Percentiles rank a stretch among this genome's conserved stretches.
These are phyloP conservation scores for Penicillium sp. DNA, from an alignment of 2,329 filamentous ascomycete genomes.

Conservation along the genomic window DNA sequence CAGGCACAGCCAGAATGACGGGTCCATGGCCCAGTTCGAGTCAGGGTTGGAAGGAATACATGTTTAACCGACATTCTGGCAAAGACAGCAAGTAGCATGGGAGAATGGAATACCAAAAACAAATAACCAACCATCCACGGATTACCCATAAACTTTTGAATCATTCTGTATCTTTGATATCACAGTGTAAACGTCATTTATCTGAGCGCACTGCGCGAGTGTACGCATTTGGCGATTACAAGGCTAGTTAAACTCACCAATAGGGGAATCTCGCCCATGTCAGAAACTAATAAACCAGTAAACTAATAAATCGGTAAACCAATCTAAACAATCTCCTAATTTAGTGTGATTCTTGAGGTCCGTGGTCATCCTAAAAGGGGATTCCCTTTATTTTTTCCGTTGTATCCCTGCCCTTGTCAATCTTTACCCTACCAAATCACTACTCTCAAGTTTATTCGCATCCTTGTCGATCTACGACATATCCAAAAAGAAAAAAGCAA, in stretches of 20 bases:
- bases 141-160: too few species aligned
- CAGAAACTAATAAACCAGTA: neutral
- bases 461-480: neutral
- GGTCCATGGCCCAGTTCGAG: neutral
- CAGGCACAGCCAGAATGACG: neutral
- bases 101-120: neutral
- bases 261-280: neutral
- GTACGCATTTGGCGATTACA: neutral
- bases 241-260: neutral
- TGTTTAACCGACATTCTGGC: neutral
- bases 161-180: neutral
- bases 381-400: neutral
- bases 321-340: neutral
- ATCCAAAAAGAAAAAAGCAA: neutral
- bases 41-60: neutral
- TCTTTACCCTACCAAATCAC: neutral
- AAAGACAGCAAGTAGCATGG: neutral
- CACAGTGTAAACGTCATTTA: conserved; percentile 1
- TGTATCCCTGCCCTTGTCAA: neutral
- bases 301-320: too few species aligned
- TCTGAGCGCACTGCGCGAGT: neutral
- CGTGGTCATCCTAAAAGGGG: neutral
- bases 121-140: neutral
- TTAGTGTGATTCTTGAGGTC: neutral
- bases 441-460: neutral